Evolutionary conservation across 2,329 filamentous ascomycete genomes (phyloP).

Genomic region (Cladosporium sp.): DNA sequence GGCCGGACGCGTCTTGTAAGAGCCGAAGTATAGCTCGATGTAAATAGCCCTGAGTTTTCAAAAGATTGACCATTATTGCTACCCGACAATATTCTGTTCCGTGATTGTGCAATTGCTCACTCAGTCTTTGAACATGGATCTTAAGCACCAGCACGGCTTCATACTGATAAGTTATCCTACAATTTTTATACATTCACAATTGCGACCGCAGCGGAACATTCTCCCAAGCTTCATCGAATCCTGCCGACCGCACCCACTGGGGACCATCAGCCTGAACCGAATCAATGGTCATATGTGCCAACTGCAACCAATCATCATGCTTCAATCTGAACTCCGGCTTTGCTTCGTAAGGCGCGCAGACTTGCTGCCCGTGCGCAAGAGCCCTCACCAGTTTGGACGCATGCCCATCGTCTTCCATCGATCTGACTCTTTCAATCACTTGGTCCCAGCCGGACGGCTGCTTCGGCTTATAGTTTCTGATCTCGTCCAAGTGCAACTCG

Average conservation of each 20-base stretch:
- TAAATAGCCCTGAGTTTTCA: background rate
- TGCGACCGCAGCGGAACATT: slow-evolving; percentile 25
- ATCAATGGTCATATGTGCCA: slow-evolving; percentile 61
- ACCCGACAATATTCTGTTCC: background rate
- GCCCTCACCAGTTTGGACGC: slow-evolving; percentile 70
- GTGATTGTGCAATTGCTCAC: too few relatives aligned
- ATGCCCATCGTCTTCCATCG: slow-evolving; percentile 72
- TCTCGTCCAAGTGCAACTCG: slow-evolving; percentile 54
- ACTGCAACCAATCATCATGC: slow-evolving; percentile 56
- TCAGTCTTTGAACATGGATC: too few relatives aligned
- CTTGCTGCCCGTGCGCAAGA: slow-evolving; percentile 58
- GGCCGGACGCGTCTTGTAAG: slow-evolving; percentile 65
- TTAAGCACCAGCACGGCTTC: too few relatives aligned
- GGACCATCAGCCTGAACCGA: slow-evolving; percentile 51
- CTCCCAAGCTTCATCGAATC: slow-evolving; percentile 64
- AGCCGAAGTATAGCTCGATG: background rate
- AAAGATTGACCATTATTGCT: background rate
- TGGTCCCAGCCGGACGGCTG: slow-evolving; percentile 40
- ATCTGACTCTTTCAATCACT: slow-evolving; percentile 44
- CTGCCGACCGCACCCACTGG: slow-evolving; percentile 59
- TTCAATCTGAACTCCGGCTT: slow-evolving; percentile 43
- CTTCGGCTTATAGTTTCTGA: slow-evolving; percentile 57
- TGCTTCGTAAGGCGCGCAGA: slow-evolving; percentile 46
- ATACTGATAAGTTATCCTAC: background rate
- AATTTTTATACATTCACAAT: background rate